These are phyloP conservation scores for Phialophora tarda DNA, from an alignment of 2,329 filamentous ascomycete genomes.

Conservation along the genomic window DNA sequence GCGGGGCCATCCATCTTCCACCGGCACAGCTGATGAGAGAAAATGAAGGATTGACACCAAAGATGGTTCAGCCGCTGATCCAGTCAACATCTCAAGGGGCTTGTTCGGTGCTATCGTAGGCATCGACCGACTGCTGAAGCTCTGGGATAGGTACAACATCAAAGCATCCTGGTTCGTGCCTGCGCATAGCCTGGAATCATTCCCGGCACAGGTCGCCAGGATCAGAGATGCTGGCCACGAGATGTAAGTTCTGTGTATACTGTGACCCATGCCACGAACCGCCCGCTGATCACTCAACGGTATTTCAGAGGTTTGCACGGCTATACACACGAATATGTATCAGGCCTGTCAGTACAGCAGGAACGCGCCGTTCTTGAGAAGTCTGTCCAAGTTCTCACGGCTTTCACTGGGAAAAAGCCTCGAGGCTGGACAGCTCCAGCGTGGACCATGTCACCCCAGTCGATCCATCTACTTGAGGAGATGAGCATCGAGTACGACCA, in stretches of 20 bases:
- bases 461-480: conserved; percentile 50
- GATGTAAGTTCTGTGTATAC: conserved; percentile 37
- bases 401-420: conserved; percentile 49
- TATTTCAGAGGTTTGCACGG: conserved; percentile 48
- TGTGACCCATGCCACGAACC: no score
- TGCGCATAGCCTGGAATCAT: conserved; percentile 63
- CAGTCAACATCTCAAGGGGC: conserved; percentile 38
- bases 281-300: background rate
- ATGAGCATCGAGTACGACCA: conserved; percentile 55
- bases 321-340: conserved; percentile 52
- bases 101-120: conserved; percentile 40
- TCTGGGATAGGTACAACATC: conserved; percentile 51
- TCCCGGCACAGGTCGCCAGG: conserved; percentile 50
- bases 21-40: background rate
- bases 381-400: conserved; percentile 47
- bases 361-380: conserved; percentile 47
- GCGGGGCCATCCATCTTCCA: conserved; percentile 33
- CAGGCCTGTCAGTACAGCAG: conserved; percentile 40
- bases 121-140: conserved; percentile 45
- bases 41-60: conserved; percentile 5
- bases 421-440: conserved; percentile 53
- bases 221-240: conserved; percentile 52
- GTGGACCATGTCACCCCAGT: conserved; percentile 48
- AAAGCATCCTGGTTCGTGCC: conserved; percentile 65
- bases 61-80: conserved; percentile 45